phyloP scores from a whole-genome alignment of 768 basidiomycete genomes.

The Phanerochaete sordida region DNA sequence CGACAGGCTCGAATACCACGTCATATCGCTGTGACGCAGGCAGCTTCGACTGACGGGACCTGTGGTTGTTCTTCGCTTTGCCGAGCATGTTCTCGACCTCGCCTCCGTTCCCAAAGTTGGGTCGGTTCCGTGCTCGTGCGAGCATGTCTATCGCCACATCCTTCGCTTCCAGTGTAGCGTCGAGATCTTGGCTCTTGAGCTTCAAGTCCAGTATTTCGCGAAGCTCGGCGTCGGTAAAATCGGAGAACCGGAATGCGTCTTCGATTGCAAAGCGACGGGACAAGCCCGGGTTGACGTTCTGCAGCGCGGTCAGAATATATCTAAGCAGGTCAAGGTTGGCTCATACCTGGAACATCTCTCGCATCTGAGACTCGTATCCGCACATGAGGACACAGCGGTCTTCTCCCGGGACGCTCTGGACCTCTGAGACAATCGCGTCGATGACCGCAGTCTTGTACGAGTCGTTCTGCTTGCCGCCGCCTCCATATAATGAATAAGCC shows the following conservation, averaged over 20 bases:
- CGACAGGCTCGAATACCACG: constrained; percentile 38
- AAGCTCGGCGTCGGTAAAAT: constrained; percentile 55
- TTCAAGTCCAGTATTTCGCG: constrained; percentile 51
- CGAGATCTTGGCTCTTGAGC: constrained; percentile 52
- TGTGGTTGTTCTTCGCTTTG: constrained; percentile 23
- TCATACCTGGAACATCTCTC: constrained; percentile 67
- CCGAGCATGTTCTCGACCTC: constrained; percentile 30
- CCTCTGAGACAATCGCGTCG: constrained; percentile 72
- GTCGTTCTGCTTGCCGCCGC: constrained; percentile 36
- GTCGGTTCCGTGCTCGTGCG: constrained; percentile 24
- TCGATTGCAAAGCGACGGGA: constrained; percentile 66
- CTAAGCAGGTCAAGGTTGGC: background rate
- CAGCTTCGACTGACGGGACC: constrained; percentile 18
- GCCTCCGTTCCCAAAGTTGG: constrained; percentile 31
- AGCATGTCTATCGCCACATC: constrained; percentile 47
- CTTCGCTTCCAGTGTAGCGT: constrained; percentile 55
- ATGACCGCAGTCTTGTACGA: constrained; percentile 65
- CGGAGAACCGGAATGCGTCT: constrained; percentile 64
- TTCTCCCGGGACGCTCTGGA: constrained; percentile 66
- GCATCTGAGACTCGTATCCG: constrained; percentile 64
- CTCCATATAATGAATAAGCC: constrained; percentile 70
- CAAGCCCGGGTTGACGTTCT: constrained; percentile 72
- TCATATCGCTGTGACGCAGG: constrained; percentile 16
- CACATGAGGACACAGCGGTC: constrained; percentile 65
- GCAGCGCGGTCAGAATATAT: too few species aligned